Evolutionary conservation across 2,329 filamentous ascomycete genomes (phyloP), one percentile per base, ranked within the genome.

Genomic region (Fusarium algeriense): DNA sequence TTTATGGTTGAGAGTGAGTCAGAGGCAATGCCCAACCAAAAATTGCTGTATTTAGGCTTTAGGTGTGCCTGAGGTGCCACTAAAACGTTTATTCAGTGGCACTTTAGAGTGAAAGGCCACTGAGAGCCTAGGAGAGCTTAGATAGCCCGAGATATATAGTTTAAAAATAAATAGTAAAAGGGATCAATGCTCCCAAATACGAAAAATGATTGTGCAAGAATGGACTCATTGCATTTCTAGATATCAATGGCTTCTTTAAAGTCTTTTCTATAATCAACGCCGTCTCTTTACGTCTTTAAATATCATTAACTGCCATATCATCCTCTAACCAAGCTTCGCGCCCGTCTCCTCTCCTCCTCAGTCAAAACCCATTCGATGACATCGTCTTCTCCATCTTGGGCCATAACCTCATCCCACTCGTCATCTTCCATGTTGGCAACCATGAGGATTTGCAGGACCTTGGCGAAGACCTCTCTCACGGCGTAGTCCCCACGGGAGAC

Each of bases 401-500:
- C 82, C 10, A 81, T 77, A 41, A 95, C 81, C 80, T 96, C 94
- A 50, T 95, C 93, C 93, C 94, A 97, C 81, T 98, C 95, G 63
- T 98, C 95, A 37, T 96, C 93, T 79, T 98, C 95, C 94, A 98
- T 97, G 74, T 95, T 95, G 78, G 95, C 90, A 19, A 97, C 89
- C 85, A 97, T 89, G 62, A 92, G 89, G 75, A 97, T 91, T 85
- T 98, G 94, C 64, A 87, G 86, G 63, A 92, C 93, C 76, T 91
- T 89, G 32, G 87, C 86, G 83, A 98, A 97, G 6, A 88, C 82
- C 77, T 97, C 94, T 35, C 93, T 86, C 38, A 96, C 87, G 3
- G 88, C 88, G 78, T 97, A 98, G 76, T 92, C 90, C 7, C 91
- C 93, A 67, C 85, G 87, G 14, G 89, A 88, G 3, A 93, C 90